Percentiles rank a stretch among this genome's conserved stretches.
Evolutionary conservation across 176 grass and related monocot genomes (phyloP).

Genomic region (Zoysia japonica): DNA sequence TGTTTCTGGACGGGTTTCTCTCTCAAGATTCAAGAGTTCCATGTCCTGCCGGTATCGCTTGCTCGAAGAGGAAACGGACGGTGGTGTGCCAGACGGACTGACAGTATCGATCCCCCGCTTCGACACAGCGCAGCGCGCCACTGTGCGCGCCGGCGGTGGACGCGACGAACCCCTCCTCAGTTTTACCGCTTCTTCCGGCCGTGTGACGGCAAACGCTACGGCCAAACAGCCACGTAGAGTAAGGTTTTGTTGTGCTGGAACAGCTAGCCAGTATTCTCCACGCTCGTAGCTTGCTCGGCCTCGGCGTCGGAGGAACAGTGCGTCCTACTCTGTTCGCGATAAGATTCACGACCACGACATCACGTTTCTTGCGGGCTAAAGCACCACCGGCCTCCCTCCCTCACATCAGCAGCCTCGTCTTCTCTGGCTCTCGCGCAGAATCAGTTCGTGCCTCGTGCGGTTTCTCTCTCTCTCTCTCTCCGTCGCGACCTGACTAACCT

Average conservation of each 20-base stretch:
- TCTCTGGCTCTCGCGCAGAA: background rate
- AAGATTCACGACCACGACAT: conserved; percentile 45
- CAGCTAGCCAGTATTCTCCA: too few relatives aligned
- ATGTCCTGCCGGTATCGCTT: background rate
- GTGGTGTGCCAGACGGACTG: background rate
- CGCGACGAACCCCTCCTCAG: conserved; percentile 7
- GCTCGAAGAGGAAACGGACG: background rate
- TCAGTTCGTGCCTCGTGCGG: background rate
- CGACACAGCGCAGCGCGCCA: background rate
- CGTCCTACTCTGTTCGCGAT: conserved; percentile 39
- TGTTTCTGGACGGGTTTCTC: background rate
- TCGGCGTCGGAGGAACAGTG: background rate
- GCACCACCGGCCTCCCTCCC: background rate
- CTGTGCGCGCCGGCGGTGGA: background rate
- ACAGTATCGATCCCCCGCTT: background rate
- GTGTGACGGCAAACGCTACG: background rate
- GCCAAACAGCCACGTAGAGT: background rate
- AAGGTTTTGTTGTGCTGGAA: background rate
- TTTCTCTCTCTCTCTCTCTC: background rate
- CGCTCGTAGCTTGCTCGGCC: background rate
- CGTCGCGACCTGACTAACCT: background rate
- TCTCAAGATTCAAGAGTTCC: background rate
- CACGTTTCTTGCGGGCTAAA: conserved; percentile 33
- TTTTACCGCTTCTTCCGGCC: conserved; percentile 31
- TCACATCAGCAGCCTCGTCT: background rate